phyloP scores from a whole-genome alignment of 2,329 filamentous ascomycete genomes.

The Ophiostoma quercus region DNA sequence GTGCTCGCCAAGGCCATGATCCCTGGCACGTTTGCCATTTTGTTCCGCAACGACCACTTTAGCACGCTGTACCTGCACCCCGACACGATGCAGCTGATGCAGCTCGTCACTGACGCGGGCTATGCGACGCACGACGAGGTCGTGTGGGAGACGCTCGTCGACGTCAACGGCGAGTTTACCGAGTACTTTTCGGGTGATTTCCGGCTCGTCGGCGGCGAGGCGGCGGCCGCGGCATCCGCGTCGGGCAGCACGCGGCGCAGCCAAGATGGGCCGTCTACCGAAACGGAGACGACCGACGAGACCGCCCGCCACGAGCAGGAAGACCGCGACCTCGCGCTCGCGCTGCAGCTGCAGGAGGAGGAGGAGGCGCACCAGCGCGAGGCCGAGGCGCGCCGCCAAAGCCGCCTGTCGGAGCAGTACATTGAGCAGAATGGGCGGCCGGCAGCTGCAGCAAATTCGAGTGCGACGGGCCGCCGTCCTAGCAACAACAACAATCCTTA shows the following conservation, averaged over 20 bases:
- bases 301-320: conserved; percentile 57
- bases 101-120: conserved; percentile 86
- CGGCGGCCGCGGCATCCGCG: neutral
- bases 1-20: conserved; percentile 64
- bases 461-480: conserved; percentile 33
- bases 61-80: conserved; percentile 90
- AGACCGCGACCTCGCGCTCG: conserved; percentile 81
- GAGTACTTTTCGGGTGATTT: conserved; percentile 92
- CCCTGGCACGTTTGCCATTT: conserved; percentile 76
- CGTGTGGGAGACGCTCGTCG: conserved; percentile 90
- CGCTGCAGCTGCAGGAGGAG: conserved; percentile 89
- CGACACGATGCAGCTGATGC: conserved; percentile 66
- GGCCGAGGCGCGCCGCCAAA: conserved; percentile 56
- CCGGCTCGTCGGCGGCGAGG: conserved; percentile 63
- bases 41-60: conserved; percentile 97
- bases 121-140: conserved; percentile 85
- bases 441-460: conserved; percentile 21
- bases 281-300: neutral
- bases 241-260: conserved; percentile 49
- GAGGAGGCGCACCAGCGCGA: conserved; percentile 72
- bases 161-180: conserved; percentile 75
- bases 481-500: conserved; percentile 14
- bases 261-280: neutral
- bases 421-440: conserved; percentile 57
- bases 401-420: conserved; percentile 62